Evolutionary conservation across 495 filamentous ascomycete genomes (phyloP), one percentile per base, ranked within the genome.

Genomic region (Podospora pseudocomata): DNA sequence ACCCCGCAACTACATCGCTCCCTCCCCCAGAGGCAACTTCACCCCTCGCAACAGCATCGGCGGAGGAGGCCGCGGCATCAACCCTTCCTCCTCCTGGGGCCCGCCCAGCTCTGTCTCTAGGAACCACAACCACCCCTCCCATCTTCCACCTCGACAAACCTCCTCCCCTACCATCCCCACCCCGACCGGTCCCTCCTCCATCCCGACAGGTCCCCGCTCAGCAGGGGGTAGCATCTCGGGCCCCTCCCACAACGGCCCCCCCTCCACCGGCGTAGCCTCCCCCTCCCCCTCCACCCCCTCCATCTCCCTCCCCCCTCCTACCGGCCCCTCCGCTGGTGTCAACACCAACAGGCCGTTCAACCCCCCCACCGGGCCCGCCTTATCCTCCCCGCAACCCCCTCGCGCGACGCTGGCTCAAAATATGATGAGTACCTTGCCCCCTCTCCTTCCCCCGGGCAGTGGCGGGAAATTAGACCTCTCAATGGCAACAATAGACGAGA

Each of bases 291-390:
- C 74, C 9, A 54, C 75, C n/a, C 67, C 76, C 39, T 49, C 39
- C 39, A 0, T 80, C 32, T 19, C 63, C 19, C 39, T 58, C 49
- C 75, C 71, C 39, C 64, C 62, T 19, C 59, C 54, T 26, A 26
- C 72, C 2, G 76, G 77, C 13, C 79, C 72, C 9, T 13, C 9
- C 39, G 39, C 20, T 23, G 20, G 20, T 23, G 20, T 23, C 20
- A 23, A 11, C 39, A 16, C 2, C 39, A 49, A 16, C 27, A 80
- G 80, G 28, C 78, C 80, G 0, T 85, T 85, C 68, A 85, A 85
- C 60, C 82, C 82, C 0, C 82, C 82, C 26, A 85, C 82, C 2
- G 82, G 82, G 5, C 82, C 82, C 0, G 76, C 82, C 0, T 78
- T 80, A 44, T 20, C 63, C 19, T 63, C 62, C 56, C 75, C 72